Percentiles rank a stretch among this genome's conserved stretches.
phyloP scores from a whole-genome alignment of 257 asterid genomes.

The Solanum neorickii region DNA sequence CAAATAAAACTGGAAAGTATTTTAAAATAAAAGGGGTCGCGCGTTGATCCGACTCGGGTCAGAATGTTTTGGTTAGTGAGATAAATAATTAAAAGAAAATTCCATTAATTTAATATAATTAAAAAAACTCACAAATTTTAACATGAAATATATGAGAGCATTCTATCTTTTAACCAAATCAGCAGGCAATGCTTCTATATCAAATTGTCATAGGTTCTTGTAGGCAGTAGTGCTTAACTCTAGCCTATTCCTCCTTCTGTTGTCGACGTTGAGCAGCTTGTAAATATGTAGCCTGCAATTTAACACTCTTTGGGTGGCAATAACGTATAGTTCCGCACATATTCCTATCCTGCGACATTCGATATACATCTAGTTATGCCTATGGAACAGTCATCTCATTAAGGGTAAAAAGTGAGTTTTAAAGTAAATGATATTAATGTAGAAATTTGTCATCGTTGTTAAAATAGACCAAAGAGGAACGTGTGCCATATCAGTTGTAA shows the following conservation, averaged over 20 bases:
- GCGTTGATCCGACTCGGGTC: no score
- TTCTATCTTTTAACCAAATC: neutral
- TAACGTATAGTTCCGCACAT: neutral
- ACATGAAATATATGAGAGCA: neutral
- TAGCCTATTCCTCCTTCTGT: neutral
- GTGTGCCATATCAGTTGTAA: neutral
- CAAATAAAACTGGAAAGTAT: no score
- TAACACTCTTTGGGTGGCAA: constrained; percentile 75
- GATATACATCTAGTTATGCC: neutral
- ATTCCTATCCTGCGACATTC: neutral
- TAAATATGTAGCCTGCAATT: constrained; percentile 75
- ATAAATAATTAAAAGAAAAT: no score
- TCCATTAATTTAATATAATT: no score
- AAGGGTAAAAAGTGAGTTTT: neutral
- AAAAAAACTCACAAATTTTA: neutral
- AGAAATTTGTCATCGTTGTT: no score
- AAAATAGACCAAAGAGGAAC: no score
- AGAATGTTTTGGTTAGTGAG: no score
- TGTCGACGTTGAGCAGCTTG: constrained; percentile 42
- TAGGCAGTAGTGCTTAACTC: neutral
- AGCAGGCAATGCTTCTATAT: neutral
- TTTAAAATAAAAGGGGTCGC: no score
- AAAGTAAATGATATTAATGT: no score
- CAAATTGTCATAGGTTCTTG: neutral
- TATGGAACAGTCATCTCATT: neutral